These are phyloP conservation scores for Geranium incanum DNA, from an alignment of 441 rosid species.

Conservation along the genomic window DNA sequence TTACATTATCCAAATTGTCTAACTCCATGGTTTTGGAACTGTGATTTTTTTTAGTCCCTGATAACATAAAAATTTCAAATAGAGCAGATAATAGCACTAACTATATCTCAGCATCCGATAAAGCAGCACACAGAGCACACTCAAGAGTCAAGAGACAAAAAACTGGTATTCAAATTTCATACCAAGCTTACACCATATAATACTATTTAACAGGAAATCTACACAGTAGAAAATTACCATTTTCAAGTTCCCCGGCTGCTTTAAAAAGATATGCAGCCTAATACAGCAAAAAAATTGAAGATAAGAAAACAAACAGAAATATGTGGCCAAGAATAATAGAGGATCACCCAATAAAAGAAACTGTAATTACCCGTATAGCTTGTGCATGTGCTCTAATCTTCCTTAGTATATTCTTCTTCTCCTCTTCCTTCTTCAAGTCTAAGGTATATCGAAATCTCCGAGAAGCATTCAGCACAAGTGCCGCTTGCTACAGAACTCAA, in stretches of 20 bases:
- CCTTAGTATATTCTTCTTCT: conserved; percentile 49
- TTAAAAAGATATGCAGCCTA: conserved; percentile 87
- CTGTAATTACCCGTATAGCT: conserved; percentile 53
- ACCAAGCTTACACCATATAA: neutral
- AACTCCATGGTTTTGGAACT: neutral
- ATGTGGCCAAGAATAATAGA: neutral
- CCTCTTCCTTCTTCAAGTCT: conserved; percentile 87
- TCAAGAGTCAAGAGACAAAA: neutral
- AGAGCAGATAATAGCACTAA: neutral
- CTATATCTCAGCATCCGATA: neutral
- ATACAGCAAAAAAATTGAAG: conserved; percentile 19
- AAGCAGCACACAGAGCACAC: neutral
- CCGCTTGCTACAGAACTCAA: conserved; percentile 67
- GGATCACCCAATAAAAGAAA: neutral
- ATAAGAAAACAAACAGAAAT: conserved; percentile 18
- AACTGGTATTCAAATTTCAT: neutral
- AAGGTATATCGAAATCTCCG: conserved; percentile 87
- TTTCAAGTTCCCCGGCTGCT: conserved; percentile 41
- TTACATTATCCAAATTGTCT: neutral
- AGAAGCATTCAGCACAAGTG: conserved; percentile 90
- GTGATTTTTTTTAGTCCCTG: neutral
- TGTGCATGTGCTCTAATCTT: conserved; percentile 85
- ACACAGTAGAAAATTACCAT: conserved; percentile 37
- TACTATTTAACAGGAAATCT: neutral
- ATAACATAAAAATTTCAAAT: neutral